These are phyloP conservation scores for Colletotrichum brevisporum DNA, from an alignment of 2,329 filamentous ascomycete species.

Conservation along the genomic window DNA sequence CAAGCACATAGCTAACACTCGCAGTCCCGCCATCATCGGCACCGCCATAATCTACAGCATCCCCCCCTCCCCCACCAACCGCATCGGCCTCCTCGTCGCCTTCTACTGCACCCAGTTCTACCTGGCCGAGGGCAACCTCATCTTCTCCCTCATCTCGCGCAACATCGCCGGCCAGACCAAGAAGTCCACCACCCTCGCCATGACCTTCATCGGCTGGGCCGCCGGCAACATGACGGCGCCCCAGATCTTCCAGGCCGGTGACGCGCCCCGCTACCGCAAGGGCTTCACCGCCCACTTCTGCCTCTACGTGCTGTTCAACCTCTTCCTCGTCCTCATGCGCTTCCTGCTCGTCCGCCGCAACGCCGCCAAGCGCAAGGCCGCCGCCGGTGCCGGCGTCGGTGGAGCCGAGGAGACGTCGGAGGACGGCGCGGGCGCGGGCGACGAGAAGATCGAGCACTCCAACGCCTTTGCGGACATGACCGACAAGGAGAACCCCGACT, in stretches of 20 bases:
- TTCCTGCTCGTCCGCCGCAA: slow-evolving; percentile 46
- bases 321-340: slow-evolving; percentile 45
- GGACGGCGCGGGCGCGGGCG: slow-evolving; percentile 5
- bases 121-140: slow-evolving; percentile 61
- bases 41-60: slow-evolving; percentile 56
- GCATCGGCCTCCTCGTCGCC: slow-evolving; percentile 53
- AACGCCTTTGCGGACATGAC: slow-evolving; percentile 43
- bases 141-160: slow-evolving; percentile 77
- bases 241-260: slow-evolving; percentile 69
- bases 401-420: slow-evolving; percentile 12
- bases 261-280: slow-evolving; percentile 68
- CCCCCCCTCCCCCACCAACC: slow-evolving; percentile 47
- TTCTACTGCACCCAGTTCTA: slow-evolving; percentile 63
- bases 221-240: slow-evolving; percentile 77
- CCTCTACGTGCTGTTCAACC: slow-evolving; percentile 52
- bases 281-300: slow-evolving; percentile 53
- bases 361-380: slow-evolving; percentile 32
- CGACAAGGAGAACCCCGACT: slow-evolving; percentile 42
- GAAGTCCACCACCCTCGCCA: slow-evolving; percentile 72
- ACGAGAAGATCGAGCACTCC: slow-evolving; percentile 40
- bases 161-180: slow-evolving; percentile 80
- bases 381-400: not conserved
- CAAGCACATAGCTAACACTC: not conserved
- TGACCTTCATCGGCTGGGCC: slow-evolving; percentile 36
- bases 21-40: slow-evolving; percentile 46